A percentile compares a stretch with the other conserved stretches of the same genome.
These are phyloP conservation scores for Rosa hybrid DNA, from an alignment of 331 rosid genomes.

Conservation along the genomic window DNA sequence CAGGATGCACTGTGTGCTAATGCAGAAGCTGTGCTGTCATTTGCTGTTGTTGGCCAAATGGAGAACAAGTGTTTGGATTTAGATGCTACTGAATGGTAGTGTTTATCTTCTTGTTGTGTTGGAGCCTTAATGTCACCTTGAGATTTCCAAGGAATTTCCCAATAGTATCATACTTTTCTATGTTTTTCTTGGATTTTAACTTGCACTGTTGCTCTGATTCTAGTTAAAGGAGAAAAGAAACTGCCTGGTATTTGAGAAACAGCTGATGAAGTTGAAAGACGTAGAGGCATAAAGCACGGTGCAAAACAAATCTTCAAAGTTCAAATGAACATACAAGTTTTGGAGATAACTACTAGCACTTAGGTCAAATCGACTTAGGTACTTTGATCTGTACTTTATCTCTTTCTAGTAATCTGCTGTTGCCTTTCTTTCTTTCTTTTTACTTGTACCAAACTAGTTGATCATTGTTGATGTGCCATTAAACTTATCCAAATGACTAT, in stretches of 20 bases:
- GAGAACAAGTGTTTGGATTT: background rate
- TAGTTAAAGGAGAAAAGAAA: background rate
- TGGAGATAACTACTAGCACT: background rate
- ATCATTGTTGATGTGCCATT: conserved; percentile 9
- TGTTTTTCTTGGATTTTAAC: background rate
- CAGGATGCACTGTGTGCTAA: conserved; percentile 6
- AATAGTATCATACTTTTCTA: background rate
- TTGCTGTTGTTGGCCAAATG: conserved; percentile 1
- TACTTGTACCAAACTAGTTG: background rate
- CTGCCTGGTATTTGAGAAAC: background rate
- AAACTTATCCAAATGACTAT: background rate
- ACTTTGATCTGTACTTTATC: background rate
- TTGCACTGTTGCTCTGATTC: background rate
- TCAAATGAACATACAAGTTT: background rate
- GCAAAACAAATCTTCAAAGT: background rate
- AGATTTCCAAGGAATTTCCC: background rate
- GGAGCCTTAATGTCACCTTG: background rate
- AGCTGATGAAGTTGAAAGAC: background rate
- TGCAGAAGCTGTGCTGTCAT: conserved; percentile 23
- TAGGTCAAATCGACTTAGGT: background rate
- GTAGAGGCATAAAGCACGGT: background rate
- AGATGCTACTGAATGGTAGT: background rate
- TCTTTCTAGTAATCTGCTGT: background rate
- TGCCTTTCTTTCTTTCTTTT: background rate
- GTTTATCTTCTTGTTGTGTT: background rate